Evolutionary conservation across 164 flowering plant species (phyloP), one percentile per base, ranked within the genome.

Genomic region (Buxus sempervirens): DNA sequence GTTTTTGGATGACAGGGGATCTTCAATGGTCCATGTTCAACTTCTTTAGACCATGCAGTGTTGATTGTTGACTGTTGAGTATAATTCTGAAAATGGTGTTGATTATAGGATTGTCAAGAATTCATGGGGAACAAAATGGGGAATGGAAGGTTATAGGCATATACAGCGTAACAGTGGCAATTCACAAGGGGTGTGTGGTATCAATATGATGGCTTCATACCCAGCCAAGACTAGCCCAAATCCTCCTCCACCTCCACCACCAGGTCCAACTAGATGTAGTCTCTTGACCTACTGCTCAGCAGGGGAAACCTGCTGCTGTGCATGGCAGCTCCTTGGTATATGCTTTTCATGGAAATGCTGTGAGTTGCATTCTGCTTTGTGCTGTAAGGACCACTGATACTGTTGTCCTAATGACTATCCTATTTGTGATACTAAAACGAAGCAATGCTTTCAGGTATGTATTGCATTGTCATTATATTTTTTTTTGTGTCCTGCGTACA

Each of bases 351-450:
- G 97, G 97, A 84, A 83, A 63, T 95, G 99, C 64, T 95, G 97
- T 36, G 86, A 59, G 66, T 42, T 81, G 67, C 75, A 82, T 12
- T 77, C 90, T 70, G 97, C 96, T 6, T 89, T 92, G 16, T 95
- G 99, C 66, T 95, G 99, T 55, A 81, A 84, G 69, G 97, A 92
- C 58, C 74, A 76, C 13, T 63, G 25, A 6, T 87, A 84, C 49
- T 95, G 99, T 66, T 94, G 98, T 77, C 98, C 98, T 15, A 80
- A 73, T 38, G 88, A 88, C 75, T 87, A 89, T 82, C 98, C 98
- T 15, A 62, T 85, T 63, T 91, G 98, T 70, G 91, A 88, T 67
- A 79, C 88, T 7, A 13, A 61, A n/a, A 78, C 77, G 51, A 82
- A 82, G 49, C 74, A 67, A 32, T 93, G 98, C 81, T 81, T 88